These are phyloP conservation scores for Suillus occidentalis DNA, from an alignment of 768 basidiomycete species.

Conservation along the genomic window DNA sequence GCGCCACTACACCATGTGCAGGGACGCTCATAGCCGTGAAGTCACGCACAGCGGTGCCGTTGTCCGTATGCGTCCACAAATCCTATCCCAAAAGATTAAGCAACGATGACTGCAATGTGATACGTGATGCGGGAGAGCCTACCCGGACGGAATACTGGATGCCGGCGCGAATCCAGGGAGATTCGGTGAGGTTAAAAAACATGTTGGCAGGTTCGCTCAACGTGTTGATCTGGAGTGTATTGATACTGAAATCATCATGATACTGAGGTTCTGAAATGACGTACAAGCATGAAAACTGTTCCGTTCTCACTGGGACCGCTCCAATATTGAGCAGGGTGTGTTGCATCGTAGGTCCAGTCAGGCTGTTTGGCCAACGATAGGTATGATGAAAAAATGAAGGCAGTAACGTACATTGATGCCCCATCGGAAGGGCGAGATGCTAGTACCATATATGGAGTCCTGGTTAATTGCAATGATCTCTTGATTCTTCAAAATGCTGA, in stretches of 20 bases:
- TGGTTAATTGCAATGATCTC: slow-evolving; percentile 71
- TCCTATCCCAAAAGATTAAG: slow-evolving; percentile 41
- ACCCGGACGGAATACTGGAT: slow-evolving; percentile 62
- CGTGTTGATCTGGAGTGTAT: slow-evolving; percentile 49
- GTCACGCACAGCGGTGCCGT: slow-evolving; percentile 62
- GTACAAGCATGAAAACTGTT: slow-evolving; percentile 64
- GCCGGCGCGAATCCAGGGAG: slow-evolving; percentile 69
- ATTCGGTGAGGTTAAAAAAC: slow-evolving; percentile 64
- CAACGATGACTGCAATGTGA: not conserved
- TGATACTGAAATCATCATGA: not conserved
- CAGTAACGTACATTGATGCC: slow-evolving; percentile 52
- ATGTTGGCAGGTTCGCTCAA: slow-evolving; percentile 53
- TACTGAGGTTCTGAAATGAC: slow-evolving; percentile 12
- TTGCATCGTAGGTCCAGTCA: slow-evolving; percentile 37
- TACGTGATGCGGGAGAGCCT: slow-evolving; percentile 19
- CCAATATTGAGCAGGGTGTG: slow-evolving; percentile 67
- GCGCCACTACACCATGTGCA: slow-evolving; percentile 64
- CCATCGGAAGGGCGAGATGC: slow-evolving; percentile 69
- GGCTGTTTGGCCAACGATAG: slow-evolving; percentile 23
- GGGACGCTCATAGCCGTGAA: slow-evolving; percentile 50
- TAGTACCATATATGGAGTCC: slow-evolving; percentile 59
- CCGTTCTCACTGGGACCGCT: slow-evolving; percentile 63
- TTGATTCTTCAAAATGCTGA: slow-evolving; percentile 56
- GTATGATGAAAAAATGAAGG: not conserved
- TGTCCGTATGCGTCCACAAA: slow-evolving; percentile 69